Conservation (phyloP, 2,329 filamentous ascomycete species). For the Sporothrix brunneoviolacea region DNA sequence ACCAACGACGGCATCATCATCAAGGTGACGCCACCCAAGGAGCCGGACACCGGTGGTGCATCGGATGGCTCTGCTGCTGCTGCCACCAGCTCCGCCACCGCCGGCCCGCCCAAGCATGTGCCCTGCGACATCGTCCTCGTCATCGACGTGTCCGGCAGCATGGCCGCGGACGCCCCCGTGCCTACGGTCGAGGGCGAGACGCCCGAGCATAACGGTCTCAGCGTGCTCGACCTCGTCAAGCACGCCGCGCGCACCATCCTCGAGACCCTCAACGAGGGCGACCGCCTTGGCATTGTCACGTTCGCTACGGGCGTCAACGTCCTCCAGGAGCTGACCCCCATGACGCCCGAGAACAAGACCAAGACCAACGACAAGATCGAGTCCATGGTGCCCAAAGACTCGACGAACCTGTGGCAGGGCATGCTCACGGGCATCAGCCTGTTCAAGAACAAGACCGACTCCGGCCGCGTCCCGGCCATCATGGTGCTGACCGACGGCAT, state of each 20-base stretch:
- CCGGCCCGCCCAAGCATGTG: conserved; percentile 29
- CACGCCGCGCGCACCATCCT: conserved; percentile 52
- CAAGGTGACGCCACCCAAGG: conserved; percentile 38
- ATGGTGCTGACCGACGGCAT: conserved; percentile 50
- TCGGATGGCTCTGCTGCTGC: background rate
- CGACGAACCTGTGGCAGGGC: conserved; percentile 54
- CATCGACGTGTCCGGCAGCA: conserved; percentile 55
- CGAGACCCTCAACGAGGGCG: conserved; percentile 46
- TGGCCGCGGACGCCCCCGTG: conserved; percentile 41
- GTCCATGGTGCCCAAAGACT: conserved; percentile 29
- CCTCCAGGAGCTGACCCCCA: conserved; percentile 35
- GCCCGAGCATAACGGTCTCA: conserved; percentile 43
- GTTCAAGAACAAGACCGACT: conserved; percentile 29
- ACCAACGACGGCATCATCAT: conserved; percentile 36
- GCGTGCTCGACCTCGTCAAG: conserved; percentile 52
- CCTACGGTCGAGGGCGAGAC: conserved; percentile 33
- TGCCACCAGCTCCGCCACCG: background rate
- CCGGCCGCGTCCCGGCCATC: conserved; percentile 38
- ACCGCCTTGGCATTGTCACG: conserved; percentile 52
- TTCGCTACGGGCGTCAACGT: conserved; percentile 38
- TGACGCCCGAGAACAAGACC: conserved; percentile 42
- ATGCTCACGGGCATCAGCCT: conserved; percentile 43
- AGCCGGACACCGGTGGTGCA: conserved; percentile 21
- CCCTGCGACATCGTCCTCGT: conserved; percentile 56
- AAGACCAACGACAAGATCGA: conserved; percentile 35